These are phyloP conservation scores for Beta vulgaris DNA, from an alignment of 148 eudicot genomes.

Conservation along the genomic window DNA sequence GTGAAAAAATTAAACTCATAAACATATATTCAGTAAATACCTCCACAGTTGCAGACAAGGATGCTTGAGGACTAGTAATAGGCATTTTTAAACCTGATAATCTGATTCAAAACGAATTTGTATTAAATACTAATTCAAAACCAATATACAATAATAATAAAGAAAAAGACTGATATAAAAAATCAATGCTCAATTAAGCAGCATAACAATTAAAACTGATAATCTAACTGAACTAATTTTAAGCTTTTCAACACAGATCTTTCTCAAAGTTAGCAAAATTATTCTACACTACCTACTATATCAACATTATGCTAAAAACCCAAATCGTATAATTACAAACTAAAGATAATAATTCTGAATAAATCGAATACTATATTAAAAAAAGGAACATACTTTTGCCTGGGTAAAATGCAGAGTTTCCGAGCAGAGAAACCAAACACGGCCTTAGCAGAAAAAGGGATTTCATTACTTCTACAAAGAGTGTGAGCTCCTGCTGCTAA, in stretches of 20 bases:
- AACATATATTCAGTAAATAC: slow-evolving; percentile 34
- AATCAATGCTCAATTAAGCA: too few species aligned
- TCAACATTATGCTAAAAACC: background rate
- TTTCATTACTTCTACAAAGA: slow-evolving; percentile 38
- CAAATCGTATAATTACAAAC: too few species aligned
- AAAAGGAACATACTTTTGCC: slow-evolving; percentile 38
- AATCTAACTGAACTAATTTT: background rate
- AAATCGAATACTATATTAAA: too few species aligned
- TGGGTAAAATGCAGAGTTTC: slow-evolving; percentile 35
- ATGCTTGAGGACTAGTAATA: slow-evolving; percentile 49
- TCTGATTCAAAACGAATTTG: slow-evolving; percentile 37
- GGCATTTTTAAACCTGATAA: slow-evolving; percentile 35
- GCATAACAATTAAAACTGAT: background rate
- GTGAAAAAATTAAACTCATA: background rate
- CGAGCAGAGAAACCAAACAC: slow-evolving; percentile 45
- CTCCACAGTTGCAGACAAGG: slow-evolving; percentile 69
- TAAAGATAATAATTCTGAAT: too few species aligned
- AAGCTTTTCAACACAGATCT: too few species aligned
- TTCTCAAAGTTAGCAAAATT: background rate
- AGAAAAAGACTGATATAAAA: too few species aligned
- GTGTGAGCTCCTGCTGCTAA: slow-evolving; percentile 38
- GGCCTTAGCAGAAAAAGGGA: slow-evolving; percentile 30
- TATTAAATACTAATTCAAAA: too few species aligned
- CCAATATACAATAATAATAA: too few species aligned
- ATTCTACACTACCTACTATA: background rate